A percentile compares a stretch with the other conserved stretches of the same genome.
Evolutionary conservation across 2,329 filamentous ascomycete species (phyloP).

Genomic region (Aschersonia sp.): DNA sequence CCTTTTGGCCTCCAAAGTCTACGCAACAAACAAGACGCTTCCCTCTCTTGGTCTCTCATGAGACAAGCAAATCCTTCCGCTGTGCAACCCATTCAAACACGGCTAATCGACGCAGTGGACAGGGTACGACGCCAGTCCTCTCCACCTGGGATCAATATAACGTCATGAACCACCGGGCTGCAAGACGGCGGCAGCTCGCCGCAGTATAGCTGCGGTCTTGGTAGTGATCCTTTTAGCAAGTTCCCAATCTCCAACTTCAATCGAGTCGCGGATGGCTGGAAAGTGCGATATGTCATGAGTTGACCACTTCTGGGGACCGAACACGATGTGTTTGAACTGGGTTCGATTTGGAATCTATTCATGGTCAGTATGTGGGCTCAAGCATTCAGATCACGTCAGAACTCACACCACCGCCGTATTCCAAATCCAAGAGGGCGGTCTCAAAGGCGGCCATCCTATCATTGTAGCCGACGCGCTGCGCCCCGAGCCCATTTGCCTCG

Average conservation of each 20-base stretch:
- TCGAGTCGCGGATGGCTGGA: slow-evolving; percentile 71
- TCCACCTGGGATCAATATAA: too few relatives aligned
- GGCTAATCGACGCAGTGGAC: too few relatives aligned
- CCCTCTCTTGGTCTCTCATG: too few relatives aligned
- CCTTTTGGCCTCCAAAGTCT: slow-evolving; percentile 9
- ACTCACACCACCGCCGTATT: slow-evolving; percentile 59
- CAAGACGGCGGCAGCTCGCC: slow-evolving; percentile 34
- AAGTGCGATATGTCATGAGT: slow-evolving; percentile 19
- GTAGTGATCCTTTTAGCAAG: slow-evolving; percentile 53
- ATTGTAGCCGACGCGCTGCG: slow-evolving; percentile 63
- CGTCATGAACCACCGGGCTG: slow-evolving; percentile 9
- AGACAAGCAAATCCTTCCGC: too few relatives aligned
- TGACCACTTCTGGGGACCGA: slow-evolving; percentile 69
- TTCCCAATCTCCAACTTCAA: slow-evolving; percentile 58
- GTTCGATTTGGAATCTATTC: slow-evolving; percentile 64
- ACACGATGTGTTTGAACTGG: slow-evolving; percentile 89
- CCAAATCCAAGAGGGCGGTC: slow-evolving; percentile 64
- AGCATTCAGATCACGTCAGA: neutral
- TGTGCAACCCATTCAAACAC: too few relatives aligned
- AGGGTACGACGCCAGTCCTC: too few relatives aligned
- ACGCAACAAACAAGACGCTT: slow-evolving; percentile 2
- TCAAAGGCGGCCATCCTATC: slow-evolving; percentile 69
- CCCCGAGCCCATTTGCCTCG: slow-evolving; percentile 55
- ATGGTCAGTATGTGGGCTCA: neutral
- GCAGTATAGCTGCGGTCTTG: slow-evolving; percentile 56